Percentiles rank a stretch among this genome's conserved stretches.
Evolutionary conservation across 176 grass and related monocot genomes (phyloP).

Genomic region (Stipa capillata): DNA sequence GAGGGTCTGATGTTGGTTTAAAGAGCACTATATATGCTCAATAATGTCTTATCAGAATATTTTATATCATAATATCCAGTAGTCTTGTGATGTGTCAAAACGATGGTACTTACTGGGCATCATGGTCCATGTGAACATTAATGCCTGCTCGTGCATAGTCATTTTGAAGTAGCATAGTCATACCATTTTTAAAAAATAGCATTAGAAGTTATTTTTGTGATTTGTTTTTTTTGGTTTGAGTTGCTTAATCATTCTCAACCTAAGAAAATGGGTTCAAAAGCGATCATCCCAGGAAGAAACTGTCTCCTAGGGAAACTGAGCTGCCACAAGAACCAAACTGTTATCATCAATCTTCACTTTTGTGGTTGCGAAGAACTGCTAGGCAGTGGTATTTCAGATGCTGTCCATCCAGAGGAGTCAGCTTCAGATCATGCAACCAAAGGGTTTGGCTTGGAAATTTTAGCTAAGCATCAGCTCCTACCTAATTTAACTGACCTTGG

Average conservation of each 20-base stretch:
- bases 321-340: neutral
- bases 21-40: too few relatives aligned
- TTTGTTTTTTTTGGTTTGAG: neutral
- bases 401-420: neutral
- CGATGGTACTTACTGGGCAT: too few relatives aligned
- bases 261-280: neutral
- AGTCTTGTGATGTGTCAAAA: too few relatives aligned
- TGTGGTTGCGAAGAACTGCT: neutral
- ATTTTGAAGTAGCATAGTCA: too few relatives aligned
- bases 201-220: too few relatives aligned
- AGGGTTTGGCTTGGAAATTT: neutral
- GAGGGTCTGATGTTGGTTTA: too few relatives aligned
- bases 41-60: too few relatives aligned
- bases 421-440: neutral
- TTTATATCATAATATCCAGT: too few relatives aligned
- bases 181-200: too few relatives aligned
- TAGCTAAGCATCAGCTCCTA: neutral
- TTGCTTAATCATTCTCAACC: neutral
- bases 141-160: too few relatives aligned
- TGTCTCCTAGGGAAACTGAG: neutral
- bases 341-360: neutral
- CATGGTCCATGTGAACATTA: neutral
- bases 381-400: neutral
- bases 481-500: neutral
- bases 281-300: neutral